Evolutionary conservation across 1,284 basidiomycete genomes (phyloP), one percentile per base, ranked within the genome.

Genomic region (Apiotrichum siamense): DNA sequence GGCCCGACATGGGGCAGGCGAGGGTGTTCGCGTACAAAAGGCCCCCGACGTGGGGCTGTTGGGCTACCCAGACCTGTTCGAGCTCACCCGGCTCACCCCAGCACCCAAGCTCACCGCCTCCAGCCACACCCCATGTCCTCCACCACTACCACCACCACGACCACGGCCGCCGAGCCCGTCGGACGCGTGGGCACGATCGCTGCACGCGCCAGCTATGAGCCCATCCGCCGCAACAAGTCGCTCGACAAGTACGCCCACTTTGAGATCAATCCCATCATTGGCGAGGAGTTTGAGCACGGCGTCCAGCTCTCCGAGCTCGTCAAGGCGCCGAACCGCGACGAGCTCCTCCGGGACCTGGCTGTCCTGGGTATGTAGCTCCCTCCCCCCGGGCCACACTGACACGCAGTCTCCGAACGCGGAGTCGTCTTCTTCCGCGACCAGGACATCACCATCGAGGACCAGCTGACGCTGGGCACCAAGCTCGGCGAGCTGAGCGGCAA

Each of bases 401-500:
- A 27, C 3, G 4, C 25, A 41, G 74, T 86, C 50, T 81, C 83
- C 2, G 78, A 83, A 47, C 81, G 84, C 26, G 83, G 83, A 13
- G 85, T 86, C 43, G 82, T 82, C 36, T 85, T 86, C 73, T 84
- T 87, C 77, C 76, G 80, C 20, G 74, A 77, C 17, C 84, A 82
- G 58, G 76, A 79, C 43, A 52, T 81, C 45, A 72, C 69, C 4
- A 58, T 77, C 12, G 73, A 75, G 3, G 71, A 79, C 44, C 77
- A 80, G 67, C 76, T 76, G 60, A 53, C 64, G 43, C 75, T 83
- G 39, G 77, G 72, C 10, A 66, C 73, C 25, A 72, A 75, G 25
- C 65, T 87, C 23, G 83, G 83, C 7, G 71, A 78, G 49, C 73
- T 83, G 1, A 73, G 80, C 3, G 83, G 83, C 29, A 79, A 81